phyloP scores from a whole-genome alignment of 306 rosid genomes.

The Pyrus betulifolia region DNA sequence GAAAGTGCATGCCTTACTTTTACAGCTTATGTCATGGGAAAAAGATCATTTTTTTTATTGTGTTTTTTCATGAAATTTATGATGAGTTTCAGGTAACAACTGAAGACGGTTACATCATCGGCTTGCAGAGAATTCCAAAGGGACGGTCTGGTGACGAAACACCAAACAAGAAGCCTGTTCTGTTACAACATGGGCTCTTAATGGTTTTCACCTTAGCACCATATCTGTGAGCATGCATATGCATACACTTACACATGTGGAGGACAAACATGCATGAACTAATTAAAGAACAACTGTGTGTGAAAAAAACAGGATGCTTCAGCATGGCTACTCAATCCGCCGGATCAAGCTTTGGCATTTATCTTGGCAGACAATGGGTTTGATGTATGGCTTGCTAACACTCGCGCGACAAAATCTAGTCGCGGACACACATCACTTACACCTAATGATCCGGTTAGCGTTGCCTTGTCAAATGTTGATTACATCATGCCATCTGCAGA shows the following conservation, averaged over 20 bases:
- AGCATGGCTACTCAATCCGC: conserved; percentile 48
- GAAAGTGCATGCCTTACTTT: background rate
- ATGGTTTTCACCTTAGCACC: conserved; percentile 17
- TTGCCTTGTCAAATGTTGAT: background rate
- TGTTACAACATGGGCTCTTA: conserved; percentile 55
- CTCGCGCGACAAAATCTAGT: conserved; percentile 50
- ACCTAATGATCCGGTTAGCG: conserved; percentile 30
- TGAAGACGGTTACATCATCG: conserved; percentile 44
- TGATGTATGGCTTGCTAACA: conserved; percentile 63
- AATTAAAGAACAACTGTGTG: background rate
- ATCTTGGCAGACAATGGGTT: conserved; percentile 58
- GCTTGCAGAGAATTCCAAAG: conserved; percentile 36
- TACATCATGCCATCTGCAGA: background rate
- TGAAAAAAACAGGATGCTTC: conserved; percentile 1
- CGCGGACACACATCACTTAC: conserved; percentile 25
- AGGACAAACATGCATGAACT: background rate
- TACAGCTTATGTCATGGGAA: background rate
- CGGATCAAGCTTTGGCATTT: conserved; percentile 45
- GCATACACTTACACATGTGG: background rate
- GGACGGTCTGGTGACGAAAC: conserved; percentile 18
- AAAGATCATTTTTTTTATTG: background rate
- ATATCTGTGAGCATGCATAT: background rate
- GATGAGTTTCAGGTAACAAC: conserved; percentile 39
- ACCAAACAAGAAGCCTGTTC: conserved; percentile 28
- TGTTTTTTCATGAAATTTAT: background rate